Conservation (phyloP, 2,329 filamentous ascomycete genomes). For the Ophiobolus disseminans region DNA sequence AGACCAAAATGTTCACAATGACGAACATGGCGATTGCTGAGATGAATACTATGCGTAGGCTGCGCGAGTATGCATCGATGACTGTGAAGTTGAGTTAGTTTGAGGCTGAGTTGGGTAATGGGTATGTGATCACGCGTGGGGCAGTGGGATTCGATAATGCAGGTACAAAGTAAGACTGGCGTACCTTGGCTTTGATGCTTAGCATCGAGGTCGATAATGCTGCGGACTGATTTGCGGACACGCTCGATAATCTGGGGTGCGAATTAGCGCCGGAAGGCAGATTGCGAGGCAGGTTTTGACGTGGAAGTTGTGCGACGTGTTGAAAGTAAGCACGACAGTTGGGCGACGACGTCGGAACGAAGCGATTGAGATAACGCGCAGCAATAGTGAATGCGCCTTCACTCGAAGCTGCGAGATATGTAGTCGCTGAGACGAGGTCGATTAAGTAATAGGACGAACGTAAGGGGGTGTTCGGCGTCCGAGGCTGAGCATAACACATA, state of each 20-base stretch:
- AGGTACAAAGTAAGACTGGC: slow-evolving; percentile 3
- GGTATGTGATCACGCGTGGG: too few species aligned
- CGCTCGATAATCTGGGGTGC: slow-evolving; percentile 50
- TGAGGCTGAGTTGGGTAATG: too few species aligned
- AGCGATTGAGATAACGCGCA: too few species aligned
- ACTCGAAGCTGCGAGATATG: too few species aligned
- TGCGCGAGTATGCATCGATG: slow-evolving; percentile 48
- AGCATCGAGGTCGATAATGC: slow-evolving; percentile 55
- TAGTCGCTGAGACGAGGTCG: too few species aligned
- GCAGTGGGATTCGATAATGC: background rate
- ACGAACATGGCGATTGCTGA: slow-evolving; percentile 56
- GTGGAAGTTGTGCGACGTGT: background rate
- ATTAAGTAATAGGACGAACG: too few species aligned
- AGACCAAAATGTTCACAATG: slow-evolving; percentile 57
- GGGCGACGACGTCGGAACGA: too few species aligned
- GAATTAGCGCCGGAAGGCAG: slow-evolving; percentile 7
- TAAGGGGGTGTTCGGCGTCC: background rate
- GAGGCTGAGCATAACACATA: slow-evolving; percentile 25
- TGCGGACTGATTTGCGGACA: slow-evolving; percentile 59
- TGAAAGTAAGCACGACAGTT: background rate
- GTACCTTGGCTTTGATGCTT: slow-evolving; percentile 57
- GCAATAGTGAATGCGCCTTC: too few species aligned
- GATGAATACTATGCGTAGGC: slow-evolving; percentile 53
- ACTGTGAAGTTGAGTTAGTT: slow-evolving; percentile 39
- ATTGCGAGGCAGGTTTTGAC: background rate